These are phyloP conservation scores for Mycosarcoma mackinlayi DNA, from an alignment of 1,284 basidiomycete species.

Conservation along the genomic window DNA sequence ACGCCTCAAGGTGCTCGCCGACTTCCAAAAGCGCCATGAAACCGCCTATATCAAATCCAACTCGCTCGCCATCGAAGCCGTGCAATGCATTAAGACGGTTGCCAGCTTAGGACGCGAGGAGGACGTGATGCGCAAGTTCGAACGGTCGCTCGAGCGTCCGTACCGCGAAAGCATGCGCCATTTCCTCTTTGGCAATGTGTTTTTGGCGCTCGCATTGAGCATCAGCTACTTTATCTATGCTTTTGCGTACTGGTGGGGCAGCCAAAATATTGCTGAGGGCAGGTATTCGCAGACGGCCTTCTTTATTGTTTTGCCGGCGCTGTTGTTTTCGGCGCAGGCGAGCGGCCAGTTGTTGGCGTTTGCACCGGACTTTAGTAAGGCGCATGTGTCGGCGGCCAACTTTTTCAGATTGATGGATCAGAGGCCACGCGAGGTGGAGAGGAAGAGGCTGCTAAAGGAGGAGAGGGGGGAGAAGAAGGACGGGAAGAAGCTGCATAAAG, in stretches of 20 bases:
- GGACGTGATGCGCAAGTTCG: conserved; percentile 54
- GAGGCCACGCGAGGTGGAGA: conserved; percentile 78
- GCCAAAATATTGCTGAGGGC: conserved; percentile 54
- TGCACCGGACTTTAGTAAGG: conserved; percentile 58
- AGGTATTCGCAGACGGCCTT: conserved; percentile 57
- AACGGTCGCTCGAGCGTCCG: conserved; percentile 43
- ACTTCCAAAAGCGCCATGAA: conserved; percentile 60
- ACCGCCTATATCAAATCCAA: conserved; percentile 57
- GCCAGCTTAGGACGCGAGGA: conserved; percentile 52
- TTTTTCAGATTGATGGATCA: conserved; percentile 57
- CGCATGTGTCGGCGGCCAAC: conserved; percentile 56
- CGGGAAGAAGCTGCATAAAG: conserved; percentile 70
- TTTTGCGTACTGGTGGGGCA: conserved; percentile 64
- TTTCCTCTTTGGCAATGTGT: conserved; percentile 54
- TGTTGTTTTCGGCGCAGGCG: conserved; percentile 62
- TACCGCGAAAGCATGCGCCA: conserved; percentile 55
- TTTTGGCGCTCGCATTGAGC: conserved; percentile 55
- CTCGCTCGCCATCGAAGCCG: conserved; percentile 59
- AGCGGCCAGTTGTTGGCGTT: conserved; percentile 62
- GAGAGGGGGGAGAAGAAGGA: conserved; percentile 57
- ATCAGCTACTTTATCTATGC: conserved; percentile 63
- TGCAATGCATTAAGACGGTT: conserved; percentile 56
- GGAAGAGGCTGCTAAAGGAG: conserved; percentile 41
- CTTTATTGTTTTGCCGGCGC: conserved; percentile 59
- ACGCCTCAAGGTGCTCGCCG: conserved; percentile 58